phyloP scores from a whole-genome alignment of 768 basidiomycete species.

The Xerocomellus amylosporus region DNA sequence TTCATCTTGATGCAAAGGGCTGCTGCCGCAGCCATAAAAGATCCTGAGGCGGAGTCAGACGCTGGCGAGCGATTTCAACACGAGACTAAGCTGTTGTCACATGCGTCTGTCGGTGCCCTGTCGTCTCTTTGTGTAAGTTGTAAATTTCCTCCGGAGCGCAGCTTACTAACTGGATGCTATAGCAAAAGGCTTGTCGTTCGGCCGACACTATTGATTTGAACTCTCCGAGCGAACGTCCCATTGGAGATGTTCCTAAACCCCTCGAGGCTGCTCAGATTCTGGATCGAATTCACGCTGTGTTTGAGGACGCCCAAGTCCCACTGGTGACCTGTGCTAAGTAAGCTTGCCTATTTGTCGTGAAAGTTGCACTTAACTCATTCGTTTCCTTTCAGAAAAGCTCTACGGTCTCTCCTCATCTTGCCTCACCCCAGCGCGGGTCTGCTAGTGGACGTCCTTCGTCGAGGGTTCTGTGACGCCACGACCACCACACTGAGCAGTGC shows the following conservation, averaged over 20 bases:
- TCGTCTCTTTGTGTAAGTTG: slow-evolving; percentile 81
- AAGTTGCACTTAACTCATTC: slow-evolving; percentile 4
- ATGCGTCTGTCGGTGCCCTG: slow-evolving; percentile 83
- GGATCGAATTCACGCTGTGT: slow-evolving; percentile 67
- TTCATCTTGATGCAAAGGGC: slow-evolving; percentile 69
- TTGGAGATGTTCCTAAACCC: slow-evolving; percentile 50
- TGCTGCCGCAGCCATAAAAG: slow-evolving; percentile 51
- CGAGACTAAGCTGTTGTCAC: slow-evolving; percentile 70
- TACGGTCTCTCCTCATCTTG: slow-evolving; percentile 64
- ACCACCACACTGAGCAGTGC: slow-evolving; percentile 50
- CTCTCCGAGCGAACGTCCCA: slow-evolving; percentile 61
- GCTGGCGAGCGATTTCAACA: slow-evolving; percentile 59
- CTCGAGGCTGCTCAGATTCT: slow-evolving; percentile 52
- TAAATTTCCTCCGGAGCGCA: not conserved
- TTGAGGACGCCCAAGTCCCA: slow-evolving; percentile 53
- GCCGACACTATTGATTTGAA: slow-evolving; percentile 49
- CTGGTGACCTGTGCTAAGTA: slow-evolving; percentile 64
- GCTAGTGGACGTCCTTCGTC: slow-evolving; percentile 60
- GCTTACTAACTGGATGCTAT: not conserved
- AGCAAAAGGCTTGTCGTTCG: slow-evolving; percentile 81
- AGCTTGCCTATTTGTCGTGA: slow-evolving; percentile 28
- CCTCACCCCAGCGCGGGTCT: slow-evolving; percentile 54
- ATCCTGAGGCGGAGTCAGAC: slow-evolving; percentile 50
- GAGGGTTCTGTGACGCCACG: slow-evolving; percentile 64
- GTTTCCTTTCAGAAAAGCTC: slow-evolving; percentile 57